Conservation (phyloP, 2,329 filamentous ascomycete genomes). For the Monosporascus sp. region DNA sequence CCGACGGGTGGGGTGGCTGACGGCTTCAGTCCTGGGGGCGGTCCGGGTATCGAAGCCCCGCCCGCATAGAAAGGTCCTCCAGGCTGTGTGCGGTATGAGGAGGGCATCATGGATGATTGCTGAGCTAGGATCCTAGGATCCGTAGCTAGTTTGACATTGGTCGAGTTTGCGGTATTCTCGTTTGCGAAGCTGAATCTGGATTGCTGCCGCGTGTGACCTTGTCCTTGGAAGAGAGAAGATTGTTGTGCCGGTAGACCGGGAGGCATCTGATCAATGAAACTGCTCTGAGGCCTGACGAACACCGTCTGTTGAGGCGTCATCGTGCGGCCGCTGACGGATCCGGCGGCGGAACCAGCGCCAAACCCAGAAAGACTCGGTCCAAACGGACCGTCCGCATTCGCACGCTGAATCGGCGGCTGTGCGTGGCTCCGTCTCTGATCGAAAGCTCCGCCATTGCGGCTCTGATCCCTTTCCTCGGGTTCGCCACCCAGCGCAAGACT, state of each 20-base stretch:
- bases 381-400: constrained; percentile 48
- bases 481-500: constrained; percentile 90
- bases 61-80: constrained; percentile 70
- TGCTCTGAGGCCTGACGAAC: constrained; percentile 59
- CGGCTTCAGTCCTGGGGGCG: constrained; percentile 91
- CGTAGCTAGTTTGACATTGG: constrained; percentile 68
- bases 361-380: constrained; percentile 49
- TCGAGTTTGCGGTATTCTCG: constrained; percentile 58
- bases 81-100: constrained; percentile 53
- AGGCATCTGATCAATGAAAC: constrained; percentile 57
- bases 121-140: constrained; percentile 79
- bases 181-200: constrained; percentile 86
- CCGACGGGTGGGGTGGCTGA: constrained; percentile 75
- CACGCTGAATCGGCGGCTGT: constrained; percentile 72
- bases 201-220: constrained; percentile 73
- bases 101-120: constrained; percentile 82
- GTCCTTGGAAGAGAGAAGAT: constrained; percentile 48
- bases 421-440: constrained; percentile 61
- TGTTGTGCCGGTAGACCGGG: constrained; percentile 50
- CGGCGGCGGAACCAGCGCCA: constrained; percentile 42
- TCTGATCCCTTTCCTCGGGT: constrained; percentile 70
- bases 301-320: constrained; percentile 78
- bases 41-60: constrained; percentile 73
- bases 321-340: constrained; percentile 61
- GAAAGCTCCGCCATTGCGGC: constrained; percentile 44